These are phyloP conservation scores for Candida pini DNA, from an alignment of 805 yeast species.

Conservation along the genomic window DNA sequence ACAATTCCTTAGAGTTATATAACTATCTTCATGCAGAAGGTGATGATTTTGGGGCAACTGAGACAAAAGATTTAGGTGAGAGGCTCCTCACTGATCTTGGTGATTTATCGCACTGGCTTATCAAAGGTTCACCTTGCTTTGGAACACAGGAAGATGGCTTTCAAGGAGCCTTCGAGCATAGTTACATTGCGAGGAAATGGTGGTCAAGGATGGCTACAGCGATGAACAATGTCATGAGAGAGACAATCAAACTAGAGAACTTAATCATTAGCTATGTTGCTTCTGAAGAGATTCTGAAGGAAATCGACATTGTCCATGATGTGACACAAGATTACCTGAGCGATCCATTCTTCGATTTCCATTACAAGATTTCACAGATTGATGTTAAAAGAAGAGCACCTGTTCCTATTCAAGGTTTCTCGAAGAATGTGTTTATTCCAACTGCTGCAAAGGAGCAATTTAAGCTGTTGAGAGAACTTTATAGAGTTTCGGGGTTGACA, in stretches of 20 bases:
- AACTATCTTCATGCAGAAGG: slow-evolving; percentile 39
- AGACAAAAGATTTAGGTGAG: slow-evolving; percentile 37
- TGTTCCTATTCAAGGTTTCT: slow-evolving; percentile 26
- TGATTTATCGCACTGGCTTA: slow-evolving; percentile 31
- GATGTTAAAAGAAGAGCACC: slow-evolving; percentile 17
- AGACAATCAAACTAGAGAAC: slow-evolving; percentile 26
- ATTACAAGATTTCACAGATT: slow-evolving; percentile 23
- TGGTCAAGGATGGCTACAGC: slow-evolving; percentile 38
- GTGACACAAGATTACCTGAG: slow-evolving; percentile 1
- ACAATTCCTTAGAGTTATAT: slow-evolving; percentile 39
- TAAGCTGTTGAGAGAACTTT: slow-evolving; percentile 19
- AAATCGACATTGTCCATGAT: neutral
- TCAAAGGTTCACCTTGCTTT: slow-evolving; percentile 36
- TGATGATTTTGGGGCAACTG: slow-evolving; percentile 38
- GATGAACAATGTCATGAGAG: slow-evolving; percentile 30
- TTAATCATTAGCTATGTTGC: slow-evolving; percentile 33
- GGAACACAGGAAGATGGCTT: slow-evolving; percentile 14
- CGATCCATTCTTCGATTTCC: slow-evolving; percentile 43
- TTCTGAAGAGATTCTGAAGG: slow-evolving; percentile 7
- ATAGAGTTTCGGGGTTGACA: too few relatives aligned
- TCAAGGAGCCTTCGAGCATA: slow-evolving; percentile 29
- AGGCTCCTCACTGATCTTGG: slow-evolving; percentile 33
- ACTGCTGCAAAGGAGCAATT: slow-evolving; percentile 26
- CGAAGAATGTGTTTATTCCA: too few relatives aligned
- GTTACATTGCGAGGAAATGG: slow-evolving; percentile 29